Evolutionary conservation across 805 yeast genomes (phyloP).

Genomic region (Candida koratica): DNA sequence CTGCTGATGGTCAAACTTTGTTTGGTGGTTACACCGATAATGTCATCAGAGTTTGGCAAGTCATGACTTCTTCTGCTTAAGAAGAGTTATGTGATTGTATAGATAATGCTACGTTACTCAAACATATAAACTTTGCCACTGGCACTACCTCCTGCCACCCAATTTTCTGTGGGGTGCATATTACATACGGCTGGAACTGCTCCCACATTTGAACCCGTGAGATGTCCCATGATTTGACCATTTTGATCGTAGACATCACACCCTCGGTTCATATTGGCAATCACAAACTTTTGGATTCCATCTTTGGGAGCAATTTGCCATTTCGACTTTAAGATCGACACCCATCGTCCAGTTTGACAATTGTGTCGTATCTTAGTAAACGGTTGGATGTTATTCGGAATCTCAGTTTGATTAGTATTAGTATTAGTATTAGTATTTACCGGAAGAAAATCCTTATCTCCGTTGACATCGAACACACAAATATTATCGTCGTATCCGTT

Average conservation of each 20-base stretch:
- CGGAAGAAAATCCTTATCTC: constrained; percentile 25
- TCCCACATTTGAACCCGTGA: constrained; percentile 59
- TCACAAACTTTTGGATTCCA: constrained; percentile 75
- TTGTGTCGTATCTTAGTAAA: constrained; percentile 70
- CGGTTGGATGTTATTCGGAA: constrained; percentile 51
- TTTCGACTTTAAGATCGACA: constrained; percentile 79
- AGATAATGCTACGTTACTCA: constrained; percentile 18
- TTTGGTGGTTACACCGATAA: constrained; percentile 99
- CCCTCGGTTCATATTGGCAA: constrained; percentile 89
- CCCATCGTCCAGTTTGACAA: constrained; percentile 98
- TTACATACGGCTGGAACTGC: constrained; percentile 90
- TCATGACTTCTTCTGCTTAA: constrained; percentile 77
- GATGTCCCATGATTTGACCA: constrained; percentile 76
- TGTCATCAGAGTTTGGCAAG: constrained; percentile 99
- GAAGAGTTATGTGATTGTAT: not conserved
- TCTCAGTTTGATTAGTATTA: constrained; percentile 11
- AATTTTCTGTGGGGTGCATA: constrained; percentile 81
- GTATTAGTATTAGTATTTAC: constrained; percentile 13
- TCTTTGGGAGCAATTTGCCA: constrained; percentile 80
- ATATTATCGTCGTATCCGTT: constrained; percentile 92
- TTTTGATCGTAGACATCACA: constrained; percentile 75
- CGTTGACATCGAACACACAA: constrained; percentile 55
- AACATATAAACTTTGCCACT: constrained; percentile 82
- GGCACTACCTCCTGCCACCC: constrained; percentile 93
- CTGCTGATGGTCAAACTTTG: constrained; percentile 99